Evolutionary conservation across 352 stramenopile genomes (phyloP).

Genomic region (Sclerospora graminicola): DNA sequence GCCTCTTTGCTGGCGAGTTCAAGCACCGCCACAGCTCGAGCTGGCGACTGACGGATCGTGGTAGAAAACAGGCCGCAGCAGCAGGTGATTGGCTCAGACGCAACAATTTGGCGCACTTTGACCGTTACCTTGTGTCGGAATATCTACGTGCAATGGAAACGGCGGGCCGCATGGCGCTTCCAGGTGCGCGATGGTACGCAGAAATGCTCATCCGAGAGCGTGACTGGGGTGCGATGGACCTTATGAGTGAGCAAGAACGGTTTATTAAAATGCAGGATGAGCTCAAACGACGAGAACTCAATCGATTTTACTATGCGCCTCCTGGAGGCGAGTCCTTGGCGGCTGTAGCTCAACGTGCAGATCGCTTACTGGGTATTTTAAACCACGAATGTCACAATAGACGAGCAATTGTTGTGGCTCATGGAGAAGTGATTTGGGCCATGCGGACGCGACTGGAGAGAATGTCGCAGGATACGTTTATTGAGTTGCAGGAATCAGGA

Average conservation of each 20-base stretch:
- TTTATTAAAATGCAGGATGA: slow-evolving; percentile 86
- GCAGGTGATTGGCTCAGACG: slow-evolving; percentile 75
- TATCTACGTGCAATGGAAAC: slow-evolving; percentile 85
- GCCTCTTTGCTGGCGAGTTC: slow-evolving; percentile 81
- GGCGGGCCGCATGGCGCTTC: slow-evolving; percentile 61
- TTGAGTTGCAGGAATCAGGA: slow-evolving; percentile 72
- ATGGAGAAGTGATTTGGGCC: slow-evolving; percentile 86
- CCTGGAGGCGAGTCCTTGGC: slow-evolving; percentile 77
- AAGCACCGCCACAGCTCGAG: slow-evolving; percentile 84
- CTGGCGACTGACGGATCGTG: slow-evolving; percentile 82
- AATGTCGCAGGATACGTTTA: slow-evolving; percentile 84
- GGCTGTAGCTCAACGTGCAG: slow-evolving; percentile 68
- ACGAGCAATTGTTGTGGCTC: slow-evolving; percentile 75
- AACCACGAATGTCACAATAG: slow-evolving; percentile 76
- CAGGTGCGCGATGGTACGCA: slow-evolving; percentile 69
- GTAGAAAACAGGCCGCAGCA: slow-evolving; percentile 51
- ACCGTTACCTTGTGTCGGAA: slow-evolving; percentile 82
- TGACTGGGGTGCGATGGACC: slow-evolving; percentile 85
- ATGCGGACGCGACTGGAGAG: slow-evolving; percentile 80
- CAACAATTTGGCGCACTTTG: slow-evolving; percentile 69
- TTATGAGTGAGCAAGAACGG: slow-evolving; percentile 83
- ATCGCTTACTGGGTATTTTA: slow-evolving; percentile 64
- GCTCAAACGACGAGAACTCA: slow-evolving; percentile 65
- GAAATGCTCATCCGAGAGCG: slow-evolving; percentile 85
- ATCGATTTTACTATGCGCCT: slow-evolving; percentile 83